Conservation (phyloP, 129 eudicot genomes). For the Centrapalus pauciflorus region DNA sequence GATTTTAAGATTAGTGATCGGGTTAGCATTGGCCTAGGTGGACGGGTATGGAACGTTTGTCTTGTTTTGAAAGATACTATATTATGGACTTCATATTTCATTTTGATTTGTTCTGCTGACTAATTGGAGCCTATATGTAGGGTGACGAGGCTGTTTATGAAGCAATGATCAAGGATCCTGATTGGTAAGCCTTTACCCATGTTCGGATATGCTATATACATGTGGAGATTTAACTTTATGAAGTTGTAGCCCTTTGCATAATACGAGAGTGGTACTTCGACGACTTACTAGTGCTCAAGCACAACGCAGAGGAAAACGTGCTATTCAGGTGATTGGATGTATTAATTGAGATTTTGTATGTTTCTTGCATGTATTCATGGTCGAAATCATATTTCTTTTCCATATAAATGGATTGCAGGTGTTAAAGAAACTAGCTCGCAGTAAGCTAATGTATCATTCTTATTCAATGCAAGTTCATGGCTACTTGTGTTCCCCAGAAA, state of each 20-base stretch:
- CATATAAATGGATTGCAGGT: slow-evolving; percentile 44
- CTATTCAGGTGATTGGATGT: slow-evolving; percentile 68
- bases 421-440: slow-evolving; percentile 72
- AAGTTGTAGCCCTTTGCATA: slow-evolving; percentile 71
- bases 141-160: slow-evolving; percentile 86
- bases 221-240: slow-evolving; percentile 21
- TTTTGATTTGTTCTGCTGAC: slow-evolving; percentile 11
- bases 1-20: slow-evolving; percentile 76
- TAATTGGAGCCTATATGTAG: slow-evolving; percentile 34
- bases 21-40: slow-evolving; percentile 90
- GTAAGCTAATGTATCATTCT: slow-evolving; percentile 76
- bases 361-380: neutral
- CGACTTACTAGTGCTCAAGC: slow-evolving; percentile 75
- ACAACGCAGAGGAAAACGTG: slow-evolving; percentile 95
- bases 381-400: neutral
- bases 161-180: slow-evolving; percentile 61
- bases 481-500: slow-evolving; percentile 54
- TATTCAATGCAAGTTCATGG: slow-evolving; percentile 99
- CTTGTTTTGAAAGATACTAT: neutral
- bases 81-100: neutral
- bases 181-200: slow-evolving; percentile 49
- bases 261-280: slow-evolving; percentile 84
- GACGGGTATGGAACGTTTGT: slow-evolving; percentile 51
- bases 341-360: neutral
- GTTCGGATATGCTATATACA: slow-evolving; percentile 7